phyloP scores from a whole-genome alignment of 495 filamentous ascomycete genomes.

The Evansstolkia leycettana region DNA sequence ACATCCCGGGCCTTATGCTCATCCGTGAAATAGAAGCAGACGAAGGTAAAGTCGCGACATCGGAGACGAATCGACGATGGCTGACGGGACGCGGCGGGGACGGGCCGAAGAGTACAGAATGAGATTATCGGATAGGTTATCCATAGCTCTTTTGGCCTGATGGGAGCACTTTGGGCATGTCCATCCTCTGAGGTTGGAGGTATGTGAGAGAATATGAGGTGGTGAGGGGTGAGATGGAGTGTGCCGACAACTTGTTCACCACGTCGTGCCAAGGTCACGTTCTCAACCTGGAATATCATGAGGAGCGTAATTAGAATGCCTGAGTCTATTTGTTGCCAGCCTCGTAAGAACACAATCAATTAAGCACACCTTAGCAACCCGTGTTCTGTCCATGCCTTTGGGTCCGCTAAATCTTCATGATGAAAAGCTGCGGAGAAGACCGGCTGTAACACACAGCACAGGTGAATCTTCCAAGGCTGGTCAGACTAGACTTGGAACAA shows the following conservation, averaged over 20 bases:
- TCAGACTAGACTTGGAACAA: too few relatives aligned
- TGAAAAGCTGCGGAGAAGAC: conserved; percentile 4
- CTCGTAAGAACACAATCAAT: too few relatives aligned
- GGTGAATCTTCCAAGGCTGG: too few relatives aligned
- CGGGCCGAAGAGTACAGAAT: conserved; percentile 57
- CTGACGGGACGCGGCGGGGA: conserved; percentile 55
- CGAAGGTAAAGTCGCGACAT: conserved; percentile 84
- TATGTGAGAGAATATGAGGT: conserved; percentile 49
- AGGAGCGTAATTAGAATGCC: not conserved
- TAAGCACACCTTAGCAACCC: conserved; percentile 39
- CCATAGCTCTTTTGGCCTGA: conserved; percentile 67
- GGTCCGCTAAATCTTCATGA: conserved; percentile 26
- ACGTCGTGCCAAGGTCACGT: conserved; percentile 50
- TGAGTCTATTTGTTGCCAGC: not conserved
- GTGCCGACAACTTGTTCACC: conserved; percentile 48
- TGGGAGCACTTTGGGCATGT: conserved; percentile 16
- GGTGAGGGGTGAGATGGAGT: conserved; percentile 53
- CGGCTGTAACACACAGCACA: too few relatives aligned
- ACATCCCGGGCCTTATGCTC: conserved; percentile 72
- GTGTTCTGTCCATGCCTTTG: conserved; percentile 43
- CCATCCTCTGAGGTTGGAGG: conserved; percentile 25
- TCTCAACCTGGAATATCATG: conserved; percentile 35
- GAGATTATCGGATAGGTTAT: conserved; percentile 88
- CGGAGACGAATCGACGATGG: conserved; percentile 77
- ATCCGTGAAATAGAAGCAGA: conserved; percentile 75